Percentiles rank a stretch among this genome's conserved stretches.
Evolutionary conservation across 2,329 filamentous ascomycete genomes (phyloP).

Genomic region (Aotearoamyces nothofagi): DNA sequence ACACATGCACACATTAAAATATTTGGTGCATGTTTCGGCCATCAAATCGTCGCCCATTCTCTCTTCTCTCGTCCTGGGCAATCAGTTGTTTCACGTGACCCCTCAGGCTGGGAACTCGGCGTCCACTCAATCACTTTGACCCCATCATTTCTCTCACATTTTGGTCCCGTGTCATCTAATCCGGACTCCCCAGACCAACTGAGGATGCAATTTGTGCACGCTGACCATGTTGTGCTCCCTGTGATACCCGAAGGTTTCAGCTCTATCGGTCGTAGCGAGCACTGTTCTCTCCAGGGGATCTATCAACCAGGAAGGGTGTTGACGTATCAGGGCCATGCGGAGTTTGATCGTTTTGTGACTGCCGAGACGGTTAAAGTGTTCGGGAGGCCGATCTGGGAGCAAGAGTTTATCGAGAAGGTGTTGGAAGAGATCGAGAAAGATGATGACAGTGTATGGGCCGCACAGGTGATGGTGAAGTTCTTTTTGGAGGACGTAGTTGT

Average conservation of each 20-base stretch:
- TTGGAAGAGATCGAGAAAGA: slow-evolving; percentile 10
- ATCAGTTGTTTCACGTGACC: slow-evolving; percentile 8
- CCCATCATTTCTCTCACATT: slow-evolving; percentile 10
- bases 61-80: slow-evolving; percentile 14
- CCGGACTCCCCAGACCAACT: slow-evolving; percentile 5
- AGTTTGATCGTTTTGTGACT: slow-evolving; percentile 27
- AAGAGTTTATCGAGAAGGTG: slow-evolving; percentile 9
- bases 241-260: slow-evolving; percentile 8
- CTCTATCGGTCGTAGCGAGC: slow-evolving; percentile 12
- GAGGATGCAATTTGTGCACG: slow-evolving; percentile 24
- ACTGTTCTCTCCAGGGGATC: slow-evolving; percentile 24
- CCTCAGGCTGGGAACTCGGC: slow-evolving; percentile 19
- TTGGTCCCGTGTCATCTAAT: slow-evolving; percentile 5
- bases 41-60: slow-evolving; percentile 25
- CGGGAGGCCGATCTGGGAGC: slow-evolving; percentile 13
- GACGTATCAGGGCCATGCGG: slow-evolving; percentile 27
- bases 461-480: slow-evolving; percentile 20
- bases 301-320: slow-evolving; percentile 23
- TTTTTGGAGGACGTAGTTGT: slow-evolving; percentile 11
- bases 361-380: slow-evolving; percentile 22
- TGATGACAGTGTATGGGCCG: slow-evolving; percentile 18
- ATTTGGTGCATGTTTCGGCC: slow-evolving; percentile 28
- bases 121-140: slow-evolving; percentile 16
- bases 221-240: slow-evolving; percentile 14
- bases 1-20: slow-evolving; percentile 19